Percentiles rank a stretch among this genome's conserved stretches.
Evolutionary conservation across 2,329 filamentous ascomycete genomes (phyloP).

Genomic region (Calonectria pteridis): DNA sequence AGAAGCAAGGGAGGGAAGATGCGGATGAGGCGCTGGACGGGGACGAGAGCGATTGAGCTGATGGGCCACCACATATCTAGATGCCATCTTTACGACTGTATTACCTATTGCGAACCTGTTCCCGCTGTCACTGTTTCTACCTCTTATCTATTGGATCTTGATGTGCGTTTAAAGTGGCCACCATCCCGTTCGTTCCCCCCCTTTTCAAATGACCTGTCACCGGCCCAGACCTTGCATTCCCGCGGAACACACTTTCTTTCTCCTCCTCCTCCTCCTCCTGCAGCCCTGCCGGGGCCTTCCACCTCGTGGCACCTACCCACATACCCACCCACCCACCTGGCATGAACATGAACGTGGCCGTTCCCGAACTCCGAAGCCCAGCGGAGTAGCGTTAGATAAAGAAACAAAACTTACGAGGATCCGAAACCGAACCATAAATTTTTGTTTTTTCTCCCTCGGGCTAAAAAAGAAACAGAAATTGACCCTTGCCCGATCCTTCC

Average conservation of each 20-base stretch:
- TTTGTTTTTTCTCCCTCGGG: background rate
- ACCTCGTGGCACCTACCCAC: background rate
- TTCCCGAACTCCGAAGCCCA: background rate
- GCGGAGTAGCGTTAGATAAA: background rate
- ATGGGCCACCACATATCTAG: background rate
- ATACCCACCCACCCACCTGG: background rate
- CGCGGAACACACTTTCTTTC: background rate
- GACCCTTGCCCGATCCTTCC: background rate
- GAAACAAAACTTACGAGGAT: too few species aligned
- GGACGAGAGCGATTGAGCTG: slow-evolving; percentile 67
- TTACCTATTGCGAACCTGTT: background rate
- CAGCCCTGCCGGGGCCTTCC: background rate
- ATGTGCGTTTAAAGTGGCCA: background rate
- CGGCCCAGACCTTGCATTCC: background rate
- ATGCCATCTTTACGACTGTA: background rate
- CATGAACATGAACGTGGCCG: background rate
- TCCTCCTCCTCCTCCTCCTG: too few species aligned
- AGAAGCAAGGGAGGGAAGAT: slow-evolving; percentile 60
- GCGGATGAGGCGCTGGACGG: slow-evolving; percentile 74
- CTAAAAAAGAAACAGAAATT: background rate
- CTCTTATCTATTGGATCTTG: background rate
- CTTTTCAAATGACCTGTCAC: background rate
- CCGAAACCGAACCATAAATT: too few species aligned
- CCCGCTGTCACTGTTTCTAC: background rate
- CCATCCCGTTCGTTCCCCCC: background rate